phyloP scores from a whole-genome alignment of 352 stramenopile species.

The Thraustotheca clavata region DNA sequence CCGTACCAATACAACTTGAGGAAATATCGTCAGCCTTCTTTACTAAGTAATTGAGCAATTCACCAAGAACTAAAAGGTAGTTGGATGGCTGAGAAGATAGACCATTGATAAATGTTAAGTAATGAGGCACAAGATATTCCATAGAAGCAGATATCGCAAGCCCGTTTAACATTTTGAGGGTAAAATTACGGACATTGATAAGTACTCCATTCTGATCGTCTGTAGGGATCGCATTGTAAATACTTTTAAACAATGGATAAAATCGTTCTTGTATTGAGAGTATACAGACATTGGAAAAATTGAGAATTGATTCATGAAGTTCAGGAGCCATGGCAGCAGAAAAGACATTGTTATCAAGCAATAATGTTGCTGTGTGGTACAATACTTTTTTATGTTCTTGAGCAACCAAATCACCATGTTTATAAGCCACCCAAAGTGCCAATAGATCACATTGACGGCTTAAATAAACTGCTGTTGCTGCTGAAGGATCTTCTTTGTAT shows the following conservation, averaged over 20 bases:
- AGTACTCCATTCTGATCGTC: not conserved
- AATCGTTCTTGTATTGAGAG: slow-evolving; percentile 2
- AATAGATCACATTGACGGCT: slow-evolving; percentile 6
- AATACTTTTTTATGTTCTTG: not conserved
- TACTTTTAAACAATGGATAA: not conserved
- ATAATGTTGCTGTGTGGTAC: not conserved
- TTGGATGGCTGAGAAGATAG: not conserved
- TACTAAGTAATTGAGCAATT: not conserved
- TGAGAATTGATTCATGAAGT: slow-evolving; percentile 2
- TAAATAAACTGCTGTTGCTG: not conserved
- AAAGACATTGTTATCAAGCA: not conserved
- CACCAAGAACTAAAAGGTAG: not conserved
- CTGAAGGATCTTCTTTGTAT: not conserved
- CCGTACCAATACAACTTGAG: not conserved
- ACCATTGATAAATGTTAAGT: not conserved
- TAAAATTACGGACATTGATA: slow-evolving; percentile 2
- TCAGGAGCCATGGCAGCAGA: not conserved
- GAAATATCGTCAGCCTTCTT: not conserved
- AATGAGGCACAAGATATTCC: not conserved
- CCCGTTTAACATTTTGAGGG: slow-evolving; percentile 2
- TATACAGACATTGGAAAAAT: not conserved
- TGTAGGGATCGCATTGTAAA: not conserved
- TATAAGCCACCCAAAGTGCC: slow-evolving; percentile 13
- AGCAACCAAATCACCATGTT: slow-evolving; percentile 6
- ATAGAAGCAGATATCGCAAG: not conserved